phyloP scores from a whole-genome alignment of 768 basidiomycete genomes.

The Boletus tylopilopsis region DNA sequence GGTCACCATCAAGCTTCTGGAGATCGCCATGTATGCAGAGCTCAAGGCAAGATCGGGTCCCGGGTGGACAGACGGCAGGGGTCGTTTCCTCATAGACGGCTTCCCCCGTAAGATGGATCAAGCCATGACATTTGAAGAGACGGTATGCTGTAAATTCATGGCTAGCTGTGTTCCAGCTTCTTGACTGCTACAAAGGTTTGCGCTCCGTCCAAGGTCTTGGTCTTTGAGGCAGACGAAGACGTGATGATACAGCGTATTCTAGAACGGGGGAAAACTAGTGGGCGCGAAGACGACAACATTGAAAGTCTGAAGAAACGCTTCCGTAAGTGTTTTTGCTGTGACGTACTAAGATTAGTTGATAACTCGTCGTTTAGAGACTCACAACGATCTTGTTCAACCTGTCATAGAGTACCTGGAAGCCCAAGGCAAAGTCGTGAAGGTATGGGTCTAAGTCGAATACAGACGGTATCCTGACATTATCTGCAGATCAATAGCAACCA shows the following conservation, averaged over 20 bases:
- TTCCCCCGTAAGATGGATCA: conserved; percentile 99
- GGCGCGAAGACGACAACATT: conserved; percentile 90
- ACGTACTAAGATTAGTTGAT: neutral
- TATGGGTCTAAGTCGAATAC: conserved; percentile 25
- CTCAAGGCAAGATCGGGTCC: conserved; percentile 43
- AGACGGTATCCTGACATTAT: neutral
- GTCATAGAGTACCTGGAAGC: conserved; percentile 81
- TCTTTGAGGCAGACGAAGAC: conserved; percentile 83
- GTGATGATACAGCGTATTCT: conserved; percentile 84
- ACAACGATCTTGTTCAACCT: conserved; percentile 86
- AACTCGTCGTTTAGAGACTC: conserved; percentile 53
- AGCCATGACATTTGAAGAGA: conserved; percentile 83
- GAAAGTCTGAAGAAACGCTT: conserved; percentile 98
- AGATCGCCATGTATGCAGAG: conserved; percentile 81
- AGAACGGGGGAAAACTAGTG: conserved; percentile 89
- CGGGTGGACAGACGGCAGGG: conserved; percentile 68
- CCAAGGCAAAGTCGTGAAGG: conserved; percentile 74
- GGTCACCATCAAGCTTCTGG: conserved; percentile 91
- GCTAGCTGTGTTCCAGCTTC: neutral
- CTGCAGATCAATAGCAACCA: conserved; percentile 63
- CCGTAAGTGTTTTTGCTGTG: conserved; percentile 43
- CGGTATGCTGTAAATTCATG: conserved; percentile 45
- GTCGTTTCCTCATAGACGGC: conserved; percentile 93
- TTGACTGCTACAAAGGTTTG: conserved; percentile 57
- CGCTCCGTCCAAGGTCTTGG: conserved; percentile 72